Evolutionary conservation across 2,329 filamentous ascomycete genomes (phyloP).

Genomic region (Botrytis sinoallii): DNA sequence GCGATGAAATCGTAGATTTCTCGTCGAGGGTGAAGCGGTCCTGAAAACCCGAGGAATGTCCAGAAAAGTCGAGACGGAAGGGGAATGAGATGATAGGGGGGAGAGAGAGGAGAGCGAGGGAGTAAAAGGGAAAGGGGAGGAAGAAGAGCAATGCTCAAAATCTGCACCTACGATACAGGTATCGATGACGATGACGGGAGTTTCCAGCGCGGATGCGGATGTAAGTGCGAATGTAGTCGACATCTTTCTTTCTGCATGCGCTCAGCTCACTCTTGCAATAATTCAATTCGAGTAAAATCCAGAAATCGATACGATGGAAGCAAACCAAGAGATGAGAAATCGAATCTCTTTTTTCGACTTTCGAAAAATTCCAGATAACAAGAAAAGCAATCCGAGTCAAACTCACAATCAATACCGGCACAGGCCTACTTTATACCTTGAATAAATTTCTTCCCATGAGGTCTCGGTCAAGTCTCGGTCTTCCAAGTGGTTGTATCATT

Average conservation of each 20-base stretch:
- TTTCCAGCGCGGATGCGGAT: background rate
- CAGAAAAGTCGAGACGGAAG: background rate
- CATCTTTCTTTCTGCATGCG: background rate
- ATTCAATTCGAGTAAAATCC: background rate
- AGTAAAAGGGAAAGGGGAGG: background rate
- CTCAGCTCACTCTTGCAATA: background rate
- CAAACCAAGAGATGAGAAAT: background rate
- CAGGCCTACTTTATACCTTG: background rate
- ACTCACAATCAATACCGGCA: background rate
- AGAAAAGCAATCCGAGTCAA: background rate
- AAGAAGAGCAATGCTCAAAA: background rate
- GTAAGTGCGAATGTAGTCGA: background rate
- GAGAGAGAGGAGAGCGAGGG: background rate
- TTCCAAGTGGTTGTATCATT: background rate
- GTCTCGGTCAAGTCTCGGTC: background rate
- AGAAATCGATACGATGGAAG: background rate
- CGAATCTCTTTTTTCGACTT: background rate
- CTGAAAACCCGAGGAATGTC: background rate
- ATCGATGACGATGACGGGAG: background rate
- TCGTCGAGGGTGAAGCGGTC: background rate
- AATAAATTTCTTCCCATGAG: background rate
- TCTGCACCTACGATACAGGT: background rate
- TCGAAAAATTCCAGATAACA: background rate
- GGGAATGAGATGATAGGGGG: background rate
- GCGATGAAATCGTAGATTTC: background rate